These are phyloP conservation scores for Blakeslea trispora DNA, from an alignment of 371 early-diverging fungal genomes.

Conservation along the genomic window DNA sequence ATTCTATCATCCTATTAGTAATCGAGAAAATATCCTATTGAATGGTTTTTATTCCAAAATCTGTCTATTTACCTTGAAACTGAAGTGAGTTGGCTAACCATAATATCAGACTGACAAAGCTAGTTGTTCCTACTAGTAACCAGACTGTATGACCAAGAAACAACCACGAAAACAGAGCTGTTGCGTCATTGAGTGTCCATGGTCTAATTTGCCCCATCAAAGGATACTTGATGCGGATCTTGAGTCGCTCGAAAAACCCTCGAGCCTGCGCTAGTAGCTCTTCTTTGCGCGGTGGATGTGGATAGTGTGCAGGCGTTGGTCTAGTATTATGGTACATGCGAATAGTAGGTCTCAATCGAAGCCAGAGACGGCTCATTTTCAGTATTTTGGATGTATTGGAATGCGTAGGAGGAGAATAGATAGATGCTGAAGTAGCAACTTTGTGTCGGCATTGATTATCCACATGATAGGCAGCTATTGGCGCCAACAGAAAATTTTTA, in stretches of 20 bases:
- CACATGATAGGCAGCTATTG: not conserved
- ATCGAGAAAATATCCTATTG: not conserved
- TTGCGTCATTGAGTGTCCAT: slow-evolving; percentile 86
- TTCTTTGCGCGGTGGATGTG: slow-evolving; percentile 27
- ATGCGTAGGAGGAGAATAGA: not conserved
- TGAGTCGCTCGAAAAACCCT: slow-evolving; percentile 53
- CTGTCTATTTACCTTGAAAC: slow-evolving; percentile 71
- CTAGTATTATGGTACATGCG: not conserved
- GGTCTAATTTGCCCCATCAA: slow-evolving; percentile 73
- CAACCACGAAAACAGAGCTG: slow-evolving; percentile 90
- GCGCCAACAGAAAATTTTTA: slow-evolving; percentile 3
- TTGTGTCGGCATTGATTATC: not conserved
- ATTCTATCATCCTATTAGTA: slow-evolving; percentile 52
- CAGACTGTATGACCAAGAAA: slow-evolving; percentile 86
- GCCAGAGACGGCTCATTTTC: not conserved
- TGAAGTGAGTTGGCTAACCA: slow-evolving; percentile 84
- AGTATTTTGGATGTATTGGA: not conserved
- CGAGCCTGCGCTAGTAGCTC: slow-evolving; percentile 51
- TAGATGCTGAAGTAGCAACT: not conserved
- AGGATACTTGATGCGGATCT: slow-evolving; percentile 58
- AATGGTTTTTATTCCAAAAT: too few species aligned
- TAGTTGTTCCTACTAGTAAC: slow-evolving; percentile 88
- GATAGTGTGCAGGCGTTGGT: not conserved
- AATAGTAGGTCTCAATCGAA: not conserved
- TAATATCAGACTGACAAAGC: slow-evolving; percentile 82